These are phyloP conservation scores for Penicillium maclennaniae DNA, from an alignment of 495 filamentous ascomycete genomes.

Conservation along the genomic window DNA sequence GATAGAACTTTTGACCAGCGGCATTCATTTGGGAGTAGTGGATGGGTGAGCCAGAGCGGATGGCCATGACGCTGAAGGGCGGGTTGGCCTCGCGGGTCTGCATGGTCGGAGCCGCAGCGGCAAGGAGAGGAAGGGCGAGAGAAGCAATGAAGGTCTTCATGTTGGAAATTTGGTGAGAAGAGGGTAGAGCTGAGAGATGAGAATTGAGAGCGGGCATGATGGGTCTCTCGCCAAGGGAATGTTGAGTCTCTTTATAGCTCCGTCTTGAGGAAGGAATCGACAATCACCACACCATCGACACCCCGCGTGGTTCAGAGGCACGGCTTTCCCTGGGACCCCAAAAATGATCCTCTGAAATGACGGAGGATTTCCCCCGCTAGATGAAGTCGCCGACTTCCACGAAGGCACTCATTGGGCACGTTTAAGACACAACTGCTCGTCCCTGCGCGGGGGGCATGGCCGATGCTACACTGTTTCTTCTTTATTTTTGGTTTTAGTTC, in stretches of 20 bases:
- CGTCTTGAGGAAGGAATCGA: background rate
- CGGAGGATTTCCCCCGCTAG: constrained; percentile 1
- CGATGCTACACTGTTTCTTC: background rate
- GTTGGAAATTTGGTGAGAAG: constrained; percentile 3
- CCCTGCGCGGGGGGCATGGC: background rate
- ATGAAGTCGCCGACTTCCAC: constrained; percentile 9
- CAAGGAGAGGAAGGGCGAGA: constrained; percentile 29
- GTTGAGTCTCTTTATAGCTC: constrained; percentile 10
- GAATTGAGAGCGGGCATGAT: background rate
- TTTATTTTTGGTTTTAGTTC: too few relatives aligned
- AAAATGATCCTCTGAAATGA: background rate
- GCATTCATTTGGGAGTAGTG: constrained; percentile 40
- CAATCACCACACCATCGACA: background rate
- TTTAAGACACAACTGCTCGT: constrained; percentile 9
- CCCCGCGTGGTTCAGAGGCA: too few relatives aligned
- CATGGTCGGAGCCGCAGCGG: constrained; percentile 25
- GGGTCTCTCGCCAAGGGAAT: background rate
- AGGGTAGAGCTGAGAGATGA: background rate
- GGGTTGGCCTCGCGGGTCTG: constrained; percentile 13
- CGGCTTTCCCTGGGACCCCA: too few relatives aligned
- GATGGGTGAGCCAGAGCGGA: constrained; percentile 40
- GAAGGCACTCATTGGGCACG: constrained; percentile 3
- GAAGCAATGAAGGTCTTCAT: constrained; percentile 32
- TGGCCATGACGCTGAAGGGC: constrained; percentile 34
- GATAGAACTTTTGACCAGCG: constrained; percentile 36